Evolutionary conservation across 2,329 filamentous ascomycete genomes (phyloP).

Genomic region (Peltaster fructicola): DNA sequence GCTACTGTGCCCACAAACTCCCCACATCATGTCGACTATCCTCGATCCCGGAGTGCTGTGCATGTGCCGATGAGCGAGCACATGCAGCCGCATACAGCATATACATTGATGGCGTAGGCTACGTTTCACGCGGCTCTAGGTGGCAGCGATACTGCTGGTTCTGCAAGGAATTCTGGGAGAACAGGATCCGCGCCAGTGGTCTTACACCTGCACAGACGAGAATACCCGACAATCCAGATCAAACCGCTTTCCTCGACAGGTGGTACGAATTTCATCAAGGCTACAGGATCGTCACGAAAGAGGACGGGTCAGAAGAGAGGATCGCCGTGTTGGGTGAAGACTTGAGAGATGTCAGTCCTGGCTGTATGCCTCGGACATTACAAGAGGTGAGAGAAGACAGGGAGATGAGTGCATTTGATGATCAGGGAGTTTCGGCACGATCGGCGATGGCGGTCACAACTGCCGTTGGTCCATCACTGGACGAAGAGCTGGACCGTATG

Average conservation of each 20-base stretch:
- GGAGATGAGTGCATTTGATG: slow-evolving; percentile 13
- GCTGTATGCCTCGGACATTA: slow-evolving; percentile 28
- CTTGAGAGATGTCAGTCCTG: slow-evolving; percentile 28
- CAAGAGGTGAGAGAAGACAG: slow-evolving; percentile 25
- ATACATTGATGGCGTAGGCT: slow-evolving; percentile 34
- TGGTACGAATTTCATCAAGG: slow-evolving; percentile 35
- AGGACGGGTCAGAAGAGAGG: slow-evolving; percentile 27
- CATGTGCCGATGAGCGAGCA: slow-evolving; percentile 16
- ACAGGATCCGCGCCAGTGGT: slow-evolving; percentile 25
- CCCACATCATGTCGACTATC: slow-evolving; percentile 15
- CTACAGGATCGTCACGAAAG: slow-evolving; percentile 22
- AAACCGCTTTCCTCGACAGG: slow-evolving; percentile 26
- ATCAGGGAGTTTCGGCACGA: slow-evolving; percentile 5
- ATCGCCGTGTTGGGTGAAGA: slow-evolving; percentile 31
- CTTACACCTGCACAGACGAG: slow-evolving; percentile 26
- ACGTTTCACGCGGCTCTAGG: slow-evolving; percentile 28
- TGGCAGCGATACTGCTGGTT: slow-evolving; percentile 36
- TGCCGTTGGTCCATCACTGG: slow-evolving; percentile 12
- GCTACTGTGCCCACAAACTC: slow-evolving; percentile 15
- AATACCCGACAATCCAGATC: slow-evolving; percentile 30
- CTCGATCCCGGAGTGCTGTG: slow-evolving; percentile 15
- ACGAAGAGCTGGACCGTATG: slow-evolving; percentile 19
- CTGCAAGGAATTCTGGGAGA: slow-evolving; percentile 34
- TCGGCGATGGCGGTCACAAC: background rate
- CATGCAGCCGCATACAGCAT: slow-evolving; percentile 27